Evolutionary conservation across 2,329 filamentous ascomycete genomes (phyloP).

Genomic region (Acrocalymma vagum): DNA sequence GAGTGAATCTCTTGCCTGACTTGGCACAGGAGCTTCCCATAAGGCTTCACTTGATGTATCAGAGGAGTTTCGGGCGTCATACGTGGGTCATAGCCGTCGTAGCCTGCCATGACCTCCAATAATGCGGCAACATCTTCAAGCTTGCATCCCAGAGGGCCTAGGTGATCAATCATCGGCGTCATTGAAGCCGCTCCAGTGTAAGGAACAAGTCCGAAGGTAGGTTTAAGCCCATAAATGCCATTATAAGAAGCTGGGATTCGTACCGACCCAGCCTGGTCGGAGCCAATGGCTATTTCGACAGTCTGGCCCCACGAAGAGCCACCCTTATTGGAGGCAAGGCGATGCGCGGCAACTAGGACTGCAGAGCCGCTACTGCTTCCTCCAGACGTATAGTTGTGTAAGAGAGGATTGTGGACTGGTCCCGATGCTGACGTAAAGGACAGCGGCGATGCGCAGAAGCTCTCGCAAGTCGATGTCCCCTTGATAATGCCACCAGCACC

Average conservation of each 20-base stretch:
- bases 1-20: too few relatives aligned
- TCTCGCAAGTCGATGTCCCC: slow-evolving; percentile 44
- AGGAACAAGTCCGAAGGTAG: slow-evolving; percentile 62
- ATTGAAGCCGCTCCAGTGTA: slow-evolving; percentile 60
- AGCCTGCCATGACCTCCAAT: slow-evolving; percentile 57
- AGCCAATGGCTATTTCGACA: slow-evolving; percentile 58
- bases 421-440: slow-evolving; percentile 49
- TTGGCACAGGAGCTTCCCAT: too few relatives aligned
- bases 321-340: too few relatives aligned
- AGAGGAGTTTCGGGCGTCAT: slow-evolving; percentile 43
- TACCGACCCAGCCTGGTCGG: slow-evolving; percentile 60
- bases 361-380: slow-evolving; percentile 60
- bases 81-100: slow-evolving; percentile 59
- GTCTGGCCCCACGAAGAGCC: slow-evolving; percentile 50
- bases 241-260: slow-evolving; percentile 53
- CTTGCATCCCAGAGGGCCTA: slow-evolving; percentile 55
- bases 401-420: slow-evolving; percentile 56
- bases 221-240: slow-evolving; percentile 58
- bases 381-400: slow-evolving; percentile 57
- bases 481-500: slow-evolving; percentile 34
- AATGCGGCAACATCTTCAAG: slow-evolving; percentile 54
- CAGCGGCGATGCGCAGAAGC: slow-evolving; percentile 40
- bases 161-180: slow-evolving; percentile 62
- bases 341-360: slow-evolving; percentile 56
- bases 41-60: slow-evolving; percentile 33